phyloP scores from a whole-genome alignment of 2,329 filamentous ascomycete genomes.

The Pyrenophora seminiperda region DNA sequence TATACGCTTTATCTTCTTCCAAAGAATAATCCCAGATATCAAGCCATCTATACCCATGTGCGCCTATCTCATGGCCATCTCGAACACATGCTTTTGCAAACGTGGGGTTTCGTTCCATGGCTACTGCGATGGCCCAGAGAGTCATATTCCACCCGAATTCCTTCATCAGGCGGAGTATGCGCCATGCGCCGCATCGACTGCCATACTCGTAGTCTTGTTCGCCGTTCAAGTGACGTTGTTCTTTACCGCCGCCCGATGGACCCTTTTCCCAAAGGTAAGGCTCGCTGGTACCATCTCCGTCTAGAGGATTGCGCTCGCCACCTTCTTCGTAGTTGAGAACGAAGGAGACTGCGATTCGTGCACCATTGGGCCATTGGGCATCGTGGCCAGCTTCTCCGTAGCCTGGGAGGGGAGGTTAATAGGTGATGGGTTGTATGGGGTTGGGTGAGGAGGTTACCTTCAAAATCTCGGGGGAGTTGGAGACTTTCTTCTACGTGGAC shows the following conservation, averaged over 20 bases:
- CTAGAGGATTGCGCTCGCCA: conserved; percentile 40
- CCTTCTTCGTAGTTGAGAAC: conserved; percentile 48
- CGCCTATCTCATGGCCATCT: conserved; percentile 58
- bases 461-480: conserved; percentile 48
- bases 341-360: conserved; percentile 48
- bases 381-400: conserved; percentile 50
- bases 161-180: conserved; percentile 57
- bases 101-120: conserved; percentile 55
- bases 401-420: not conserved
- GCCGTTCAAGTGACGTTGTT: conserved; percentile 53
- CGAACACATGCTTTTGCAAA: conserved; percentile 53
- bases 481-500: conserved; percentile 42
- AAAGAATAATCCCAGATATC: conserved; percentile 55
- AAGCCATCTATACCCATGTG: conserved; percentile 58
- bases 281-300: conserved; percentile 42
- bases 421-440: not conserved
- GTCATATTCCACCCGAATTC: conserved; percentile 57
- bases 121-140: conserved; percentile 57
- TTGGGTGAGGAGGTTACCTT: conserved; percentile 31
- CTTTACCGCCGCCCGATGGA: conserved; percentile 34
- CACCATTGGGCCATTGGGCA: conserved; percentile 45
- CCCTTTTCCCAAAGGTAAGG: conserved; percentile 47
- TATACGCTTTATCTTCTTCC: conserved; percentile 56
- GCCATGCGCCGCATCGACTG: conserved; percentile 56
- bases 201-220: conserved; percentile 61